A percentile compares a stretch with the other conserved stretches of the same genome.
Conservation (phyloP, 371 early-diverging fungal genomes). For the Lichtheimia ramosa region DNA sequence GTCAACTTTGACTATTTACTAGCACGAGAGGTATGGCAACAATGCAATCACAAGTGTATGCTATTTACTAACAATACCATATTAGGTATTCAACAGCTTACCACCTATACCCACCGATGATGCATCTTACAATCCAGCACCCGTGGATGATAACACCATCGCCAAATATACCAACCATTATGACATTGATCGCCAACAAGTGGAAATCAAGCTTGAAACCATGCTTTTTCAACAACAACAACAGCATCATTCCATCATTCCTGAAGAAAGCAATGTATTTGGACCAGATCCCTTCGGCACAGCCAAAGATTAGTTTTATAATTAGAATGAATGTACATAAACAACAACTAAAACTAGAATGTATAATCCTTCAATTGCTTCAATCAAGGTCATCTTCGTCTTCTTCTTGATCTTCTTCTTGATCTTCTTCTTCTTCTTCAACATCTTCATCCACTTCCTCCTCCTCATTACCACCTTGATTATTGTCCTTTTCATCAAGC, state of each 20-base stretch:
- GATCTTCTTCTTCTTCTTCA: not conserved
- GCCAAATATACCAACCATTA: conserved; percentile 32
- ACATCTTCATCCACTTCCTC: not conserved
- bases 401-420: not conserved
- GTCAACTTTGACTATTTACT: conserved; percentile 50
- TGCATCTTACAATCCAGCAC: conserved; percentile 3
- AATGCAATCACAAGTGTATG: not conserved
- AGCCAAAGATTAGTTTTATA: not conserved
- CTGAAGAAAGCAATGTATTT: conserved; percentile 12
- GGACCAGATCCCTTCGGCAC: conserved; percentile 30
- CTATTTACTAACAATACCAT: too few relatives aligned
- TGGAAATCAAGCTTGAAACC: conserved; percentile 17
- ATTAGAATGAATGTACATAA: not conserved
- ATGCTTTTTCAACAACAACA: conserved; percentile 21
- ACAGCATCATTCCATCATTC: not conserved
- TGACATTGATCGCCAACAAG: conserved; percentile 37
- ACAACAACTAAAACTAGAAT: not conserved
- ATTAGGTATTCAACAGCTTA: conserved; percentile 30
- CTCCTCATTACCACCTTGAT: not conserved
- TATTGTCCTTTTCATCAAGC: conserved; percentile 1
- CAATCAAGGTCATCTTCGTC: too few relatives aligned
- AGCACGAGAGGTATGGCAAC: conserved; percentile 46
- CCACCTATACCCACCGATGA: conserved; percentile 27
- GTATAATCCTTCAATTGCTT: not conserved
- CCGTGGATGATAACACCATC: conserved; percentile 21